Conservation (phyloP, 179 eudicot genomes). For the Kewa caespitosa region DNA sequence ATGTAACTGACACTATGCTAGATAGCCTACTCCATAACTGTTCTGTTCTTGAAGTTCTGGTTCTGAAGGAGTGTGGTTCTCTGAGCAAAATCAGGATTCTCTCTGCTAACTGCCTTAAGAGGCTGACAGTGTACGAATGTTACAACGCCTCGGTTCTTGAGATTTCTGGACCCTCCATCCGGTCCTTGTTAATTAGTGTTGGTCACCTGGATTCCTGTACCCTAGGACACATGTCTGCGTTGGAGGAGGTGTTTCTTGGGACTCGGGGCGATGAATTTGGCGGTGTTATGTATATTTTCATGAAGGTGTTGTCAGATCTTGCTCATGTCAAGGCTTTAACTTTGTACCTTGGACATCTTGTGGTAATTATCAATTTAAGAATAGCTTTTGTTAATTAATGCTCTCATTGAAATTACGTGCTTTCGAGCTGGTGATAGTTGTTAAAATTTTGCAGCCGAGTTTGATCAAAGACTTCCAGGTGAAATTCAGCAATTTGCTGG, state of each 20-base stretch:
- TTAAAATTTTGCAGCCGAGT: constrained; percentile 31
- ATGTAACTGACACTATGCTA: constrained; percentile 31
- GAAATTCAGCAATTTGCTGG: constrained; percentile 32
- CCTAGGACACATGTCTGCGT: constrained; percentile 15
- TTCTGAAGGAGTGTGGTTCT: constrained; percentile 33
- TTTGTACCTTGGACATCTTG: constrained; percentile 42
- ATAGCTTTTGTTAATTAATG: background rate
- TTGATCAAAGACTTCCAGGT: constrained; percentile 36
- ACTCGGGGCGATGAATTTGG: constrained; percentile 47
- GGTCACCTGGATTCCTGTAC: constrained; percentile 33
- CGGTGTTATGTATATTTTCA: constrained; percentile 36
- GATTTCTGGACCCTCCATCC: constrained; percentile 30
- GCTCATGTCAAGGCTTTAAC: constrained; percentile 33
- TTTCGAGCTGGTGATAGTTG: background rate
- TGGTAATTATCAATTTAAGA: constrained; percentile 24
- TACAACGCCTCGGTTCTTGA: constrained; percentile 30
- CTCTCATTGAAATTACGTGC: background rate
- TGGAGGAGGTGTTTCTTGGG: constrained; percentile 39
- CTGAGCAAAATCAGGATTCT: constrained; percentile 26
- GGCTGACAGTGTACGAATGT: constrained; percentile 39
- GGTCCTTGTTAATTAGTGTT: constrained; percentile 33
- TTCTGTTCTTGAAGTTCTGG: constrained; percentile 25
- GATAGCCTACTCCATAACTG: constrained; percentile 24
- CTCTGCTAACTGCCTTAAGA: constrained; percentile 16
- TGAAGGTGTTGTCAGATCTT: constrained; percentile 27